These are phyloP conservation scores for Sporobolus alterniflorus DNA, from an alignment of 202 grass and related monocot species.

Conservation along the genomic window DNA sequence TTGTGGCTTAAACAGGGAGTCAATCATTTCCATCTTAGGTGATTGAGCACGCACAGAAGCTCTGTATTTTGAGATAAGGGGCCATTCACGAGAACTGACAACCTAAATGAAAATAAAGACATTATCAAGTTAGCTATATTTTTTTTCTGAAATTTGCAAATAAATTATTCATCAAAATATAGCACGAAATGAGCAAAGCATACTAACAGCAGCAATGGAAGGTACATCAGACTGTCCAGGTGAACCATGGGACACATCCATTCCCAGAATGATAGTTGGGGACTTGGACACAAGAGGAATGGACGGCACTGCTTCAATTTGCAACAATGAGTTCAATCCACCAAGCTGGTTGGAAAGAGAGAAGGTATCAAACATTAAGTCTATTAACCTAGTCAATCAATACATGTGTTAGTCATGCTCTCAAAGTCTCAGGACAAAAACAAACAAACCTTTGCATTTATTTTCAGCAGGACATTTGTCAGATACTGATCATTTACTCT, in stretches of 20 bases:
- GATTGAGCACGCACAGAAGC: constrained; percentile 88
- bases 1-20: constrained; percentile 76
- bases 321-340: constrained; percentile 81
- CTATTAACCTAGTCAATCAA: no score
- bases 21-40: constrained; percentile 84
- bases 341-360: constrained; percentile 55
- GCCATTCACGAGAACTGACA: constrained; percentile 91
- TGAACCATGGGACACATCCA: constrained; percentile 89
- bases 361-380: not conserved
- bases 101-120: constrained; percentile 46
- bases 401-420: not conserved
- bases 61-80: constrained; percentile 88
- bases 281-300: constrained; percentile 76
- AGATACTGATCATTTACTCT: constrained; percentile 96
- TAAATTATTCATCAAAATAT: not conserved
- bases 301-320: constrained; percentile 51
- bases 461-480: constrained; percentile 84
- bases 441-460: constrained; percentile 83
- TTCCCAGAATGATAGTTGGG: constrained; percentile 85
- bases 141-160: not conserved
- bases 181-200: not conserved
- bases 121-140: not conserved
- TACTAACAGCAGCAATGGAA: constrained; percentile 81
- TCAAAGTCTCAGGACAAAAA: not conserved
- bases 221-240: constrained; percentile 86